A percentile compares a stretch with the other conserved stretches of the same genome.
These are phyloP conservation scores for Aquilaria agallochum DNA, from an alignment of 441 rosid species.

Conservation along the genomic window DNA sequence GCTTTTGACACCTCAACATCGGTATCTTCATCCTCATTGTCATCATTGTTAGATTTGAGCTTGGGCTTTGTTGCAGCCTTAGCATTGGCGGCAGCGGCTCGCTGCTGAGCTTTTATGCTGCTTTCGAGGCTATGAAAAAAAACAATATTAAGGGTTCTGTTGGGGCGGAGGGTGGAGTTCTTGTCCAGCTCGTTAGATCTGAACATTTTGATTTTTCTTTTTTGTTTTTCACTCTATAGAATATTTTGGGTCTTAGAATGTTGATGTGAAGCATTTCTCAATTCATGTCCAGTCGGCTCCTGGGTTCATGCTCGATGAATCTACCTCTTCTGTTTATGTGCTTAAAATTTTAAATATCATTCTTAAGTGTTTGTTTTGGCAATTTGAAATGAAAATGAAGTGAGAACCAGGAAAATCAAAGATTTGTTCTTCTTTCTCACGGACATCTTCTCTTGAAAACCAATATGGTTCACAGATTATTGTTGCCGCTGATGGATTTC, in stretches of 20 bases:
- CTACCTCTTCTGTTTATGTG: slow-evolving; percentile 26
- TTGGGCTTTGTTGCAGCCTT: slow-evolving; percentile 30
- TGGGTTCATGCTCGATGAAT: slow-evolving; percentile 61
- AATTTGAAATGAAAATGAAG: background rate
- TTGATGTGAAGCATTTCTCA: slow-evolving; percentile 58
- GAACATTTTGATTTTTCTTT: background rate
- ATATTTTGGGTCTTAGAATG: slow-evolving; percentile 32
- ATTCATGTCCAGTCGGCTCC: slow-evolving; percentile 69
- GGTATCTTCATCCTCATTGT: slow-evolving; percentile 14
- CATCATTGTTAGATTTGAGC: slow-evolving; percentile 53
- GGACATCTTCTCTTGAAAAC: slow-evolving; percentile 30
- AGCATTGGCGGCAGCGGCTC: slow-evolving; percentile 22
- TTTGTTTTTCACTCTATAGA: background rate
- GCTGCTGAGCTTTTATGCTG: slow-evolving; percentile 48
- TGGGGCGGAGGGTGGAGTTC: slow-evolving; percentile 7
- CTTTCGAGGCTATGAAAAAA: slow-evolving; percentile 57
- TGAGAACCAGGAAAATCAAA: slow-evolving; percentile 63
- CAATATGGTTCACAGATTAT: slow-evolving; percentile 18
- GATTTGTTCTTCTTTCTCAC: slow-evolving; percentile 86
- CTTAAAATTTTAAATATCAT: background rate
- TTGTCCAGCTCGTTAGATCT: slow-evolving; percentile 11
- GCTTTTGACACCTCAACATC: too few relatives aligned
- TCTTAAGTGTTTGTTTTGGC: background rate
- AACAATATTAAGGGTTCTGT: slow-evolving; percentile 29
- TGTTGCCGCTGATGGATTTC: background rate